Evolutionary conservation across 2,329 filamentous ascomycete genomes (phyloP), one percentile per base, ranked within the genome.

Genomic region (Cytospora leucostoma): DNA sequence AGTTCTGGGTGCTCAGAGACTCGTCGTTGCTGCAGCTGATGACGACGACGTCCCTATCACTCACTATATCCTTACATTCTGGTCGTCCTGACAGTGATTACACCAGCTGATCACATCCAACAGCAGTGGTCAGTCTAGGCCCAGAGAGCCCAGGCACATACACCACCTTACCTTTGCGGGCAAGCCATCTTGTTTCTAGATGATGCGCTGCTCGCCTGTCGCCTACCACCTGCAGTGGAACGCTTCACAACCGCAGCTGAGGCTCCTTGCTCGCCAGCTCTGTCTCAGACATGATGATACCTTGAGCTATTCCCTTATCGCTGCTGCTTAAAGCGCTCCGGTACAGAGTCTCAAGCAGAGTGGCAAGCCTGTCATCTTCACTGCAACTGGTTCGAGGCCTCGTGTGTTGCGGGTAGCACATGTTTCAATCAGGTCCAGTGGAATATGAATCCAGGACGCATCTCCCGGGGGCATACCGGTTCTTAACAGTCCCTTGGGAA

Each of bases 271-370:
- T 65, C 55, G 54, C 53, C 60, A 56, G 57, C 19, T 40, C 13
- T 65, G 63, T 63, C 63, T 65, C 44, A 65, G 63, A 65, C 63
- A 65, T 59, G 35, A 34, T 27, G 27, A 58, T 33, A 21, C 21
- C 40, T 38, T 38, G 59, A 51, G 59, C 47, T 57, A 55, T 50
- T 40, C 52, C 21, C 50, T 62, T 52, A 62, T 62, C 59, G 35
- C 50, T 44, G 40, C 38, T 54, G 17, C 21, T 54, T 27, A 58
- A n/a, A 57, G 49, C 38, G 51, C 37, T 65, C 50, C 54, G 49
- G 19, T 21, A 35, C 50, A 38, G 17, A 40, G 40, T 59, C 61
- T 58, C 54, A 62, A 35, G 11, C 35, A 10, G 15, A 21, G 34
- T 15, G 44, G 33, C 17, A 47, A 21, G 8, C 47, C 15, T 17